Percentiles rank a stretch among this genome's conserved stretches.
These are phyloP conservation scores for Cyphellophora europaea DNA, from an alignment of 2,329 filamentous ascomycete species.

Conservation along the genomic window DNA sequence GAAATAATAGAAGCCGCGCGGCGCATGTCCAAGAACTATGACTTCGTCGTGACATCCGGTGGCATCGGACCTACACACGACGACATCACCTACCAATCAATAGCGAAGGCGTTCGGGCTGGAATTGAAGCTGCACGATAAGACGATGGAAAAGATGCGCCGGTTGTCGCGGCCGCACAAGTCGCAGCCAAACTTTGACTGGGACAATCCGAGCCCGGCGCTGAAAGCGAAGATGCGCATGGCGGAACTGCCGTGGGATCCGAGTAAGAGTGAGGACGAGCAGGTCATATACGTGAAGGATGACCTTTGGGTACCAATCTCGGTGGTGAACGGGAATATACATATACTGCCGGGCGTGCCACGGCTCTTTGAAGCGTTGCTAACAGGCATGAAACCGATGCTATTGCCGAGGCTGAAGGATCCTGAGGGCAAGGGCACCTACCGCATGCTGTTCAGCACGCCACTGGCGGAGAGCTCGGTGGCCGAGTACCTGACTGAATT, in stretches of 20 bases:
- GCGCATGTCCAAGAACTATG: constrained; percentile 81
- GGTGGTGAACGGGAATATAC: constrained; percentile 84
- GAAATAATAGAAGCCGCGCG: constrained; percentile 83
- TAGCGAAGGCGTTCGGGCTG: constrained; percentile 78
- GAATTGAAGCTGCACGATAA: constrained; percentile 67
- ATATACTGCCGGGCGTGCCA: constrained; percentile 87
- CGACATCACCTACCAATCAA: constrained; percentile 92
- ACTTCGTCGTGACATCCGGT: constrained; percentile 90
- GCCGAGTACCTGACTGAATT: constrained; percentile 75
- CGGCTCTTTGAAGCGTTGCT: constrained; percentile 72
- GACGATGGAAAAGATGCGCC: constrained; percentile 75
- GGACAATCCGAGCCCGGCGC: constrained; percentile 69
- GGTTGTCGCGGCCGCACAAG: constrained; percentile 63
- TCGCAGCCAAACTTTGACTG: constrained; percentile 70
- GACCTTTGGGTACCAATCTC: constrained; percentile 85
- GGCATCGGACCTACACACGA: constrained; percentile 97
- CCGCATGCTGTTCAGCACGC: constrained; percentile 76
- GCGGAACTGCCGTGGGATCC: constrained; percentile 73
- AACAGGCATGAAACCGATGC: constrained; percentile 60
- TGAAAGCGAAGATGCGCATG: constrained; percentile 82
- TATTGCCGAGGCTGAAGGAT: constrained; percentile 65
- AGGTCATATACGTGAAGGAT: constrained; percentile 69
- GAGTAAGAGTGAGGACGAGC: constrained; percentile 52
- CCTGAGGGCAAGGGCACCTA: constrained; percentile 72
- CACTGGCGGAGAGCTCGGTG: constrained; percentile 74